phyloP scores from a whole-genome alignment of 2,329 filamentous ascomycete genomes.

The Didymella lethalis region DNA sequence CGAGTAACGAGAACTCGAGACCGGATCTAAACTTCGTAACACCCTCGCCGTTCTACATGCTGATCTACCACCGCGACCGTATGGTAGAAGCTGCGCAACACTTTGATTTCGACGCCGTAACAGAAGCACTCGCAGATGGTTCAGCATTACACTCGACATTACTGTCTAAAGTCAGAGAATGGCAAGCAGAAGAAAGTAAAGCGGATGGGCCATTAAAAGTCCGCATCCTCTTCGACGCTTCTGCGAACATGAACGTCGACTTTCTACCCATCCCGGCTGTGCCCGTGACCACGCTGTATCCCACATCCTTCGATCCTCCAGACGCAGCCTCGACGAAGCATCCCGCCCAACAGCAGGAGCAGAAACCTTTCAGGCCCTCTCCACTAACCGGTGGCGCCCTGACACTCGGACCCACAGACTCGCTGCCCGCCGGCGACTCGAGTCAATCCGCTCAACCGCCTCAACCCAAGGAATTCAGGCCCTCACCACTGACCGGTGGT shows the following conservation, averaged over 20 bases:
- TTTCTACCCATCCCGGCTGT: conserved; percentile 52
- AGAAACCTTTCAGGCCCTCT: conserved; percentile 38
- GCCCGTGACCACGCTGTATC: conserved; percentile 65
- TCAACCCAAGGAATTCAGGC: conserved; percentile 32
- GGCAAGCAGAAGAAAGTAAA: conserved; percentile 26
- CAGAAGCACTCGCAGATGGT: conserved; percentile 46
- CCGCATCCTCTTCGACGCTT: conserved; percentile 61
- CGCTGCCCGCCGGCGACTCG: conserved; percentile 31
- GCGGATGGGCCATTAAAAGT: conserved; percentile 53
- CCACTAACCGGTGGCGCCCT: conserved; percentile 49
- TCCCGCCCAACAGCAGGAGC: conserved; percentile 23
- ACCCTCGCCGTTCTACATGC: conserved; percentile 76
- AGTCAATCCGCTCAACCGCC: conserved; percentile 4
- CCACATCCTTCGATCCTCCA: conserved; percentile 62
- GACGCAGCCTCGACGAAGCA: conserved; percentile 25
- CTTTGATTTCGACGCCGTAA: conserved; percentile 56
- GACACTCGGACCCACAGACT: conserved; percentile 40
- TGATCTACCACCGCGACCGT: conserved; percentile 79
- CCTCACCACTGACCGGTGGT: conserved; percentile 49
- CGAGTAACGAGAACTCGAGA: conserved; percentile 56
- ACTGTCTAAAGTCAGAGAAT: conserved; percentile 43
- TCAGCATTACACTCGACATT: conserved; percentile 44
- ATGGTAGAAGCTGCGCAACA: conserved; percentile 67
- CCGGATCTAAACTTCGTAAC: conserved; percentile 57
- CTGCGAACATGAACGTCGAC: conserved; percentile 49